phyloP scores from a whole-genome alignment of 305 asterid species.

The Fraxinus sp. region DNA sequence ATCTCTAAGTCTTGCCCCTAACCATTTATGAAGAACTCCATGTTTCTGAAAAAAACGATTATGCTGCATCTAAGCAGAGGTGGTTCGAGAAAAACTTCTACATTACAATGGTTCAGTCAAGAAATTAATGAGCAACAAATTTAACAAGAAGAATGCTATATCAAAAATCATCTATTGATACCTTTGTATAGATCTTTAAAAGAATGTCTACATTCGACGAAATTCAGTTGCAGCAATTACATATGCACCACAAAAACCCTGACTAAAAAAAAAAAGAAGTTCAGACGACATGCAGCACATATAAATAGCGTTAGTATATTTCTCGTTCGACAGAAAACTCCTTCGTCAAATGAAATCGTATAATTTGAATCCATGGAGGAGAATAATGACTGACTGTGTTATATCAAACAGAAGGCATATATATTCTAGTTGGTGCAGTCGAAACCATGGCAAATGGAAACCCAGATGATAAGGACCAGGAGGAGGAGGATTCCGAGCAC shows the following conservation, averaged over 20 bases:
- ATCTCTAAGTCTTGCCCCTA: neutral
- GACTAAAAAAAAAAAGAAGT: neutral
- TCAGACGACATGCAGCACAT: neutral
- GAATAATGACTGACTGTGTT: neutral
- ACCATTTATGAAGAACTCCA: neutral
- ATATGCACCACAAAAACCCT: neutral
- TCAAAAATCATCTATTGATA: slow-evolving; percentile 25
- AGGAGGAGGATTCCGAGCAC: slow-evolving; percentile 72
- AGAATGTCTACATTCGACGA: slow-evolving; percentile 28
- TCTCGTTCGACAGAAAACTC: neutral
- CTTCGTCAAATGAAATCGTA: neutral
- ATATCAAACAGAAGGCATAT: neutral
- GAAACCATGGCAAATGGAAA: slow-evolving; percentile 76
- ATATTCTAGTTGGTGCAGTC: slow-evolving; percentile 57
- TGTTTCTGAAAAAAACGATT: neutral
- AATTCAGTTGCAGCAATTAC: slow-evolving; percentile 23
- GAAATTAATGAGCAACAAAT: neutral
- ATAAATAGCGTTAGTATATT: neutral
- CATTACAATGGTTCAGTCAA: neutral
- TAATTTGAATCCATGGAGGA: neutral
- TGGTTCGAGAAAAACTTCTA: neutral
- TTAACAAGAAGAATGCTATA: neutral
- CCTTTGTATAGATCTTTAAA: slow-evolving; percentile 18
- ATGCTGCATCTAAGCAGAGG: neutral
- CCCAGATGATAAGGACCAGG: slow-evolving; percentile 74